Percentiles rank a stretch among this genome's conserved stretches.
Evolutionary conservation across 345 rosid genomes (phyloP).

Genomic region (Stellera chamaejasme): DNA sequence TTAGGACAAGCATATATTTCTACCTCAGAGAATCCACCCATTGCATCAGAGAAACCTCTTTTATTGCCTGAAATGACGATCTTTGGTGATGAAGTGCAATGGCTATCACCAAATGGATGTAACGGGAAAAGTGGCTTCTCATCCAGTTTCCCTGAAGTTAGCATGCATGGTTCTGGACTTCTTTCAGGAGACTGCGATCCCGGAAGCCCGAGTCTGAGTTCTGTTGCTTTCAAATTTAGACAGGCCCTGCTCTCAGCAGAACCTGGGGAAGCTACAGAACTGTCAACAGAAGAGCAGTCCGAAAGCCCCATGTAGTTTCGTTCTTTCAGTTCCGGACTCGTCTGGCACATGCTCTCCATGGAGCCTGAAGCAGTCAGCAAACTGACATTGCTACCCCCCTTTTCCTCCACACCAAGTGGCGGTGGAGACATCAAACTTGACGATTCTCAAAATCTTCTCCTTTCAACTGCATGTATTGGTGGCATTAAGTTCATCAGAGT

Average conservation of each 20-base stretch:
- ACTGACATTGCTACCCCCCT: conserved; percentile 36
- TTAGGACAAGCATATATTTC: conserved; percentile 1
- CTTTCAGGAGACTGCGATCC: conserved; percentile 61
- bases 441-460: background rate
- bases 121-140: conserved; percentile 63
- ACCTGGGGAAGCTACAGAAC: conserved; percentile 22
- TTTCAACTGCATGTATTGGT: background rate
- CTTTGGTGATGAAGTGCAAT: conserved; percentile 30
- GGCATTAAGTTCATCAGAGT: background rate
- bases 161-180: conserved; percentile 23
- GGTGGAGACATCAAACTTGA: conserved; percentile 47
- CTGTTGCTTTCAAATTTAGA: conserved; percentile 57
- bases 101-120: conserved; percentile 39
- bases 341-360: conserved; percentile 32
- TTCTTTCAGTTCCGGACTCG: conserved; percentile 27
- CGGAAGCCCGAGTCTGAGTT: conserved; percentile 67
- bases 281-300: conserved; percentile 37
- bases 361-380: conserved; percentile 38
- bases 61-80: conserved; percentile 48
- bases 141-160: conserved; percentile 24
- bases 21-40: conserved; percentile 51
- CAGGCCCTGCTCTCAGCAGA: conserved; percentile 23
- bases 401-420: conserved; percentile 40
- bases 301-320: conserved; percentile 52
- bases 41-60: conserved; percentile 63